Percentiles rank a stretch among this genome's conserved stretches.
phyloP scores from a whole-genome alignment of 176 grass and related monocot genomes.

The Raddia guianensis region DNA sequence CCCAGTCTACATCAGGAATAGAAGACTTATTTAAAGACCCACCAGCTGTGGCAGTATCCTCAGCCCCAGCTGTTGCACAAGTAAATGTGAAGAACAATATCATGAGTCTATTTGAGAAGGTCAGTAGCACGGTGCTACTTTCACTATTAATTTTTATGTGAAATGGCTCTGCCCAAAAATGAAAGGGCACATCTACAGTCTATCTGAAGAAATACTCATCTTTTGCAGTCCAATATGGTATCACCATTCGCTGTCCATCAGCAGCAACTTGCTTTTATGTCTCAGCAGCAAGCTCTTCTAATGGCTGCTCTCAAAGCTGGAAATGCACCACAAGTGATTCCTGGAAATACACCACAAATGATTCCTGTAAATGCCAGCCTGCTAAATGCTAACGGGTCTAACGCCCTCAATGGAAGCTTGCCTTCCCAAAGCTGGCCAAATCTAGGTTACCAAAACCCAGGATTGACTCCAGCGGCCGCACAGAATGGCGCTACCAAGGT shows the following conservation, averaged over 20 bases:
- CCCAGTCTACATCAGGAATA: slow-evolving; percentile 57
- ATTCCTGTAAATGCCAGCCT: slow-evolving; percentile 48
- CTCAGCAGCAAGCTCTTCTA: slow-evolving; percentile 94
- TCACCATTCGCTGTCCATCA: slow-evolving; percentile 88
- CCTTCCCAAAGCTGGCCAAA: slow-evolving; percentile 66
- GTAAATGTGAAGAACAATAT: slow-evolving; percentile 78
- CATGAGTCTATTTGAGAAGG: slow-evolving; percentile 99
- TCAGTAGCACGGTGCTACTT: slow-evolving; percentile 31
- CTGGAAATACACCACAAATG: slow-evolving; percentile 35
- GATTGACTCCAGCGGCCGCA: slow-evolving; percentile 40
- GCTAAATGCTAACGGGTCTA: slow-evolving; percentile 53
- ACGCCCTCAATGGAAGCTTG: slow-evolving; percentile 43
- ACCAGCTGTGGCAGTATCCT: slow-evolving; percentile 58
- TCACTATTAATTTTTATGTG: slow-evolving; percentile 16
- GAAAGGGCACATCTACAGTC: slow-evolving; percentile 15
- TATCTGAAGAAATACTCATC: slow-evolving; percentile 36
- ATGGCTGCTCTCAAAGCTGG: slow-evolving; percentile 85
- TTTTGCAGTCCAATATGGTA: slow-evolving; percentile 85
- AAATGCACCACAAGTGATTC: slow-evolving; percentile 46
- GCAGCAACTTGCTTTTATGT: slow-evolving; percentile 85
- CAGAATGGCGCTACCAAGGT: slow-evolving; percentile 65
- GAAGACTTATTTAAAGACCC: slow-evolving; percentile 95
- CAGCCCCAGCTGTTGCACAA: slow-evolving; percentile 55
- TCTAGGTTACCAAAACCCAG: slow-evolving; percentile 69
- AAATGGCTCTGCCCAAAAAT: background rate